Percentiles rank a stretch among this genome's conserved stretches.
These are phyloP conservation scores for Pleurotus djamor DNA, from an alignment of 768 basidiomycete genomes.

Conservation along the genomic window DNA sequence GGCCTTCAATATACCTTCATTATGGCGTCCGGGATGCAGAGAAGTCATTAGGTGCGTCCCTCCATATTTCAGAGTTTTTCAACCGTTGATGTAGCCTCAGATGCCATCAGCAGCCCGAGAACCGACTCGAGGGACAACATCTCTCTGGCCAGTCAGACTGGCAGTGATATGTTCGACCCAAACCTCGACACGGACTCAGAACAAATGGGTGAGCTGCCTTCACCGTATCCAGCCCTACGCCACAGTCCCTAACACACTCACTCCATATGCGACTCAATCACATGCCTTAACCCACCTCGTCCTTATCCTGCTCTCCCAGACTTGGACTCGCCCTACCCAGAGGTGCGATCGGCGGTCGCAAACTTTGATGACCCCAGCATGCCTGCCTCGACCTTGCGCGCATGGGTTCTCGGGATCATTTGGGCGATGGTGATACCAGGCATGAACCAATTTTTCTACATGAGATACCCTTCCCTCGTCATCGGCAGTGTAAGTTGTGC, in stretches of 20 bases:
- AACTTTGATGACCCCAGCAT: slow-evolving; percentile 56
- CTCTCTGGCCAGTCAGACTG: slow-evolving; percentile 3
- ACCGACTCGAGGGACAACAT: background rate
- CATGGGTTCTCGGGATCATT: slow-evolving; percentile 54
- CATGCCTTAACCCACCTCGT: background rate
- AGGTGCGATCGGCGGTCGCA: slow-evolving; percentile 69
- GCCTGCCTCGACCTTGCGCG: slow-evolving; percentile 43
- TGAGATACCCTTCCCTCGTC: slow-evolving; percentile 65
- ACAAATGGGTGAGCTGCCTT: background rate
- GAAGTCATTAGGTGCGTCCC: slow-evolving; percentile 3
- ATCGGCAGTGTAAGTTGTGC: slow-evolving; percentile 42
- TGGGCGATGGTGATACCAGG: slow-evolving; percentile 66
- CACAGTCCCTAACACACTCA: background rate
- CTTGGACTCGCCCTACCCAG: slow-evolving; percentile 79
- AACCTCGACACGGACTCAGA: slow-evolving; percentile 3
- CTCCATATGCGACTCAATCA: slow-evolving; percentile 1
- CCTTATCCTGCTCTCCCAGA: slow-evolving; percentile 12
- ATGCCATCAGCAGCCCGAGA: slow-evolving; percentile 4
- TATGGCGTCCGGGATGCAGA: slow-evolving; percentile 6
- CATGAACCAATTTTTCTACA: slow-evolving; percentile 78
- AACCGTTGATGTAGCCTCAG: background rate
- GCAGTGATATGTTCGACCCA: slow-evolving; percentile 5
- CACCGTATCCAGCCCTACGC: background rate
- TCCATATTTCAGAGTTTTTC: background rate
- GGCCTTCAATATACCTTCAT: slow-evolving; percentile 4